Conservation (phyloP, 352 stramenopile species). For the Phytopythium montanum region DNA sequence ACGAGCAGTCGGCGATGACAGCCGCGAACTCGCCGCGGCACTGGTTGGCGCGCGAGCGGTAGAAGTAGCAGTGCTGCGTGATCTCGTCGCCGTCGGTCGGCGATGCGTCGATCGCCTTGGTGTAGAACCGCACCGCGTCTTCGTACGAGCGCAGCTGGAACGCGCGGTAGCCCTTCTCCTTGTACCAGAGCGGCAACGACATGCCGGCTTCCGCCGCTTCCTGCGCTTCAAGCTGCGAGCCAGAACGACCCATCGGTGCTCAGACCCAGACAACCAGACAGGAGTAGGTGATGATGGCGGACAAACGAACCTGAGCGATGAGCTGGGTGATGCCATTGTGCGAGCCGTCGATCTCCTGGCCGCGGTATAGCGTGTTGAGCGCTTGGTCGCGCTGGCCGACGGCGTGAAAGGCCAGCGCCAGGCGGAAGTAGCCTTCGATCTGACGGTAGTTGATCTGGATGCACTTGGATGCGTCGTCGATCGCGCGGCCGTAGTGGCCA, state of each 20-base stretch:
- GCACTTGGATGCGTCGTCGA: conserved; percentile 51
- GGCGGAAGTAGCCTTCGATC: conserved; percentile 50
- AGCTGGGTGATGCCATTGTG: conserved; percentile 43
- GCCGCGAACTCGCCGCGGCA: conserved; percentile 45
- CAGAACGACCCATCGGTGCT: neutral
- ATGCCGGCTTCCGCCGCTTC: conserved; percentile 33
- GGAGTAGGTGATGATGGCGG: neutral
- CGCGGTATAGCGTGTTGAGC: conserved; percentile 48
- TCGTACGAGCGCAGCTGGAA: conserved; percentile 89
- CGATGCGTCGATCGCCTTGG: conserved; percentile 75
- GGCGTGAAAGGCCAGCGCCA: conserved; percentile 41
- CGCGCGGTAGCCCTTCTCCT: conserved; percentile 85
- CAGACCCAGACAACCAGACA: neutral
- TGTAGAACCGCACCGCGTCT: conserved; percentile 91
- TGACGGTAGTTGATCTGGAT: conserved; percentile 63
- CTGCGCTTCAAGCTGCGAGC: conserved; percentile 35
- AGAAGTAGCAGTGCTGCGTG: conserved; percentile 55
- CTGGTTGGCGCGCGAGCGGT: conserved; percentile 48
- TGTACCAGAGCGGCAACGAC: conserved; percentile 39
- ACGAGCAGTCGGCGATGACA: conserved; percentile 51
- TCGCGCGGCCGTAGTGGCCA: conserved; percentile 30
- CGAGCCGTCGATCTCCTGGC: conserved; percentile 41
- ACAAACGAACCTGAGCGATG: conserved; percentile 21
- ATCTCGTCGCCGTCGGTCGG: conserved; percentile 44
- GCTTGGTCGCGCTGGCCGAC: conserved; percentile 43